Conservation (phyloP, 768 basidiomycete species). For the Lactarius hengduanensis region DNA sequence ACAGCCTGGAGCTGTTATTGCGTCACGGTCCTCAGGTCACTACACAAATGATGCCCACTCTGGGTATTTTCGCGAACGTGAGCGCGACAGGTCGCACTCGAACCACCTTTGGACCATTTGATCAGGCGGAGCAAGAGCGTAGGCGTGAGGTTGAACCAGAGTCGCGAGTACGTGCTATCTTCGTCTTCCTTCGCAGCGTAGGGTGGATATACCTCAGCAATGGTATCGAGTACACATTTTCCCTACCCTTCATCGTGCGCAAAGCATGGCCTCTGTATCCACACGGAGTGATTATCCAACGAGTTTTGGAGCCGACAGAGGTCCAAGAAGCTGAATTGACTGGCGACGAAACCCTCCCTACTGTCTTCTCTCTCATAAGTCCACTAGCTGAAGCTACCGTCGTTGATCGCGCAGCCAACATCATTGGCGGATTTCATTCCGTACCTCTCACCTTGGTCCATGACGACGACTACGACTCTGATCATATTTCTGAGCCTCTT, state of each 20-base stretch:
- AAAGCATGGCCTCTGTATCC: slow-evolving; percentile 78
- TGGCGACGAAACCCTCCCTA: slow-evolving; percentile 70
- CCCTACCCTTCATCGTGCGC: slow-evolving; percentile 76
- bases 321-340: slow-evolving; percentile 61
- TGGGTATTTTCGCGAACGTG: slow-evolving; percentile 31
- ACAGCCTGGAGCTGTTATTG: slow-evolving; percentile 42
- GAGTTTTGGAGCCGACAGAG: slow-evolving; percentile 66
- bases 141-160: slow-evolving; percentile 43
- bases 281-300: slow-evolving; percentile 76
- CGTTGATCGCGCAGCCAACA: slow-evolving; percentile 64
- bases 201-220: slow-evolving; percentile 70
- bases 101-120: slow-evolving; percentile 44
- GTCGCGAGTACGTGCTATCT: slow-evolving; percentile 56
- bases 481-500: slow-evolving; percentile 50
- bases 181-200: slow-evolving; percentile 74
- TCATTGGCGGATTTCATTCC: slow-evolving; percentile 47
- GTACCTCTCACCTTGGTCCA: slow-evolving; percentile 29
- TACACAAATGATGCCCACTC: slow-evolving; percentile 33
- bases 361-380: slow-evolving; percentile 75
- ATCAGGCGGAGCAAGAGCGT: slow-evolving; percentile 33
- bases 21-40: slow-evolving; percentile 33
- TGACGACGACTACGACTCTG: slow-evolving; percentile 46
- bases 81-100: slow-evolving; percentile 33
- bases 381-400: slow-evolving; percentile 73
- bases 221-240: slow-evolving; percentile 73